phyloP scores from a whole-genome alignment of 2,329 filamentous ascomycete genomes.

The Venturia carpophila region DNA sequence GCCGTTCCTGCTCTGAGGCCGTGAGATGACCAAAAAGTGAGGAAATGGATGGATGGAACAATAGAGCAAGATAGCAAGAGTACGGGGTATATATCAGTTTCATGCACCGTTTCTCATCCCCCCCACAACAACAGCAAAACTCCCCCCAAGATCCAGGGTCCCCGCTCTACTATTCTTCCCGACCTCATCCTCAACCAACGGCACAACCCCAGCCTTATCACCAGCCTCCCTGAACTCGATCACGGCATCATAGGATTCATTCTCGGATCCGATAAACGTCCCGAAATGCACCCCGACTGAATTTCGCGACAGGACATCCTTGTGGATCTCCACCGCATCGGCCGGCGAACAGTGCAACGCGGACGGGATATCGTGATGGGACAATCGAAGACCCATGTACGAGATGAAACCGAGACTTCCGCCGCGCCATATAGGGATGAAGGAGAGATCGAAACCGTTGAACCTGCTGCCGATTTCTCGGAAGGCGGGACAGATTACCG shows the following conservation, averaged over 20 bases:
- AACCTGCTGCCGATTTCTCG: conserved; percentile 16
- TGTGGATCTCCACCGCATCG: conserved; percentile 18
- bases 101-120: not conserved
- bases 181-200: not conserved
- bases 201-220: not conserved
- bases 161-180: conserved; percentile 11
- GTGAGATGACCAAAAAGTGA: not conserved
- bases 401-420: conserved; percentile 18
- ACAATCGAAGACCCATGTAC: conserved; percentile 11
- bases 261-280: conserved; percentile 16
- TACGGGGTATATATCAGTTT: not conserved
- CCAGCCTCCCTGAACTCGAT: conserved; percentile 14
- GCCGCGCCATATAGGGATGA: conserved; percentile 19
- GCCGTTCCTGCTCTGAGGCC: not conserved
- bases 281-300: conserved; percentile 17
- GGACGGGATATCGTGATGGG: conserved; percentile 14
- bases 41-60: not conserved
- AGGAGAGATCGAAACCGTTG: conserved; percentile 18
- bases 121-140: conserved; percentile 15
- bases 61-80: not conserved
- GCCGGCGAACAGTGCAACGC: conserved; percentile 14
- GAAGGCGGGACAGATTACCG: conserved; percentile 16
- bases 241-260: conserved; percentile 14
- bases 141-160: conserved; percentile 8
- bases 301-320: conserved; percentile 11